A percentile compares a stretch with the other conserved stretches of the same genome.
Conservation (phyloP, 2,329 filamentous ascomycete species). For the Remersonia thermophila region DNA sequence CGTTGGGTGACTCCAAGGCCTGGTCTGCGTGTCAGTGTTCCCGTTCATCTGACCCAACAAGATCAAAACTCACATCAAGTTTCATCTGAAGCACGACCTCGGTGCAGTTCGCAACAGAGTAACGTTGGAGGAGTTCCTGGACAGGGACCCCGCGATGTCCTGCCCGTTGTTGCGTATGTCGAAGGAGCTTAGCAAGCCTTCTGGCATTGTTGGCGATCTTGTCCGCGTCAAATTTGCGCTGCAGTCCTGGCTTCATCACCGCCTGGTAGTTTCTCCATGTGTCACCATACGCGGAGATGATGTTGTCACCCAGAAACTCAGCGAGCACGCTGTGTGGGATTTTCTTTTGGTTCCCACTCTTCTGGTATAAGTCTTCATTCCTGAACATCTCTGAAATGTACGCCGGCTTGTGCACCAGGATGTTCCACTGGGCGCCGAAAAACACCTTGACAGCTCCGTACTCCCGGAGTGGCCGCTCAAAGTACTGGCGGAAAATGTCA, state of each 20-base stretch:
- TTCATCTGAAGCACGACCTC: constrained; percentile 10
- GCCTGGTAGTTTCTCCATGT: constrained; percentile 9
- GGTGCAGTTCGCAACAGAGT: constrained; percentile 13
- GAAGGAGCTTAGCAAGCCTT: constrained; percentile 3
- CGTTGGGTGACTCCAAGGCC: constrained; percentile 8
- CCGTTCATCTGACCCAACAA: not conserved
- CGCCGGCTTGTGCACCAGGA: constrained; percentile 31
- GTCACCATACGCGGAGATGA: constrained; percentile 11
- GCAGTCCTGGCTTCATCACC: constrained; percentile 10
- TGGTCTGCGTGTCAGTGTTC: not conserved
- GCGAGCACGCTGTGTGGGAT: constrained; percentile 12
- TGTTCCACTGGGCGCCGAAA: constrained; percentile 36
- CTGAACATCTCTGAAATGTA: constrained; percentile 29
- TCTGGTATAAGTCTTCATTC: constrained; percentile 18
- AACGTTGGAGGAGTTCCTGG: constrained; percentile 10
- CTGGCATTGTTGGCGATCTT: constrained; percentile 8
- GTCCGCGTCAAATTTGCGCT: constrained; percentile 7
- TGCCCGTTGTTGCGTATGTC: constrained; percentile 2
- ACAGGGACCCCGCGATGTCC: constrained; percentile 6
- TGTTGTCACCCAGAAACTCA: constrained; percentile 13
- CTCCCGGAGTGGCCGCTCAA: constrained; percentile 25
- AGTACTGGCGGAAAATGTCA: constrained; percentile 27
- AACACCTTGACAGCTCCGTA: constrained; percentile 36
- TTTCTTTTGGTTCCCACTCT: constrained; percentile 15
- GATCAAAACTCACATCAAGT: constrained; percentile 6